Evolutionary conservation across 805 yeast species (phyloP), one percentile per base, ranked within the genome.

Genomic region (Candida loeiensis): DNA sequence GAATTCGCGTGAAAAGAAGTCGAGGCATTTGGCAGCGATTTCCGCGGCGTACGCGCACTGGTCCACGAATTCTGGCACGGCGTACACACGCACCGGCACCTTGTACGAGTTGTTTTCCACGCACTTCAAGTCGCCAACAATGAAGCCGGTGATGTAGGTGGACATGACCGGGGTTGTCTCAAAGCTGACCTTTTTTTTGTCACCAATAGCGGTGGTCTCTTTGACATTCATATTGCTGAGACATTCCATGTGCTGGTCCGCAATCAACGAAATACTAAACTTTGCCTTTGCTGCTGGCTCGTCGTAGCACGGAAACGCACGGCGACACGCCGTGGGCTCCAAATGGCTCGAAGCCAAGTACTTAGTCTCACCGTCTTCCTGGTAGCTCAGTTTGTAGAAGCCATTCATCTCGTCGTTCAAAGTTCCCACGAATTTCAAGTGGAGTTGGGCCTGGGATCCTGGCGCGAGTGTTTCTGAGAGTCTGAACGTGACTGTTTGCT

Each of bases 221-320:
- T 70, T 71, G 17, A 71, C 81, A 56, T 80, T 84, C 87, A 80
- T 81, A 64, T 82, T 82, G 24, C 86, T 80, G 54, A 82, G 68
- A 50, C 80, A 77, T 31, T 82, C 80, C 51, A 79, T 65, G 20
- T 68, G 57, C 46, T 69, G 65, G 47, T 72, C 73, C 35, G 84
- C 75, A 44, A 82, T 69, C 56, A 85, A 69, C 26, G 80, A 64
- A 44, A 85, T 69, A 41, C 79, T 82, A 54, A 82, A 85, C 37
- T 79, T 70, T 18, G 93, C 87, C 65, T 85, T 85, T 44, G 82
- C 72, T 40, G 85, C 78, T 15, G 95, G 95, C 59, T 85, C 93
- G 61, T 85, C 95, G 54, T 81, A 83, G 56, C 85, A 84, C 22
- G 95, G 95, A 73, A 85, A 85, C 6, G 93, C 93, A 53, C 88